Evolutionary conservation across 2,329 filamentous ascomycete species (phyloP), one percentile per base, ranked within the genome.

Genomic region (Cytospora schulzeri): DNA sequence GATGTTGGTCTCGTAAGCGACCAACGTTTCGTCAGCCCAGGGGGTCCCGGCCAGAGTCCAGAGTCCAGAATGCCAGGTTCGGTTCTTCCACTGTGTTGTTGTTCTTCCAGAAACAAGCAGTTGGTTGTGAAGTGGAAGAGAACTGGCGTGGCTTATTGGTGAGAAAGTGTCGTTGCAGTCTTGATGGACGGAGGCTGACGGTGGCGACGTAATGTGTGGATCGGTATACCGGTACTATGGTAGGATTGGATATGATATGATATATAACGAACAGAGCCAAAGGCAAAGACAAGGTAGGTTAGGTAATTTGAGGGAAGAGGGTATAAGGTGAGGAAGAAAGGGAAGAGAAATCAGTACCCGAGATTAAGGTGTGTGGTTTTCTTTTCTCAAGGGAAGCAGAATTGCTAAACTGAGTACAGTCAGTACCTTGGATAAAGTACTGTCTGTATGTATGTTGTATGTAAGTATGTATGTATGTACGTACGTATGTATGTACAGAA

Each of bases 1-100:
- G 52, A 50, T 24, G 6, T n/a, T 11, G 15, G 38, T 41, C 31
- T 56, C 52, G 52, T 61, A 56, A 54, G 60, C 29, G 22, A 45
- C 22, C 52, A 61, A 48, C 15, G 26, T 55, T 55, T 55, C 59
- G 59, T 61, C 35, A 61, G 59, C 51, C 51, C 31, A 51, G 59
- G 33, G 14, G 12, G 9, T 41, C 38, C 59, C 38, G 59, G 53
- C 31, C 59, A 28, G 24, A 19, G n/a, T 33, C 50, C 45, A 31
- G 26, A 38, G n/a, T n/a, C n/a, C n/a, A n/a, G n/a, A n/a, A n/a
- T 61, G 58, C 38, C 35, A 33, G 59, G 17, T 41, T 5, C 38
- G n/a, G 8, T 48, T 61, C 59, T 61, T 14, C 12, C 51, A 54
- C 59, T 55, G 51, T 48, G 51, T 48, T 35, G 53, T 51, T 61